A percentile compares a stretch with the other conserved stretches of the same genome.
Conservation (phyloP, 208 protist genomes). For the Zelonia costaricensis region DNA sequence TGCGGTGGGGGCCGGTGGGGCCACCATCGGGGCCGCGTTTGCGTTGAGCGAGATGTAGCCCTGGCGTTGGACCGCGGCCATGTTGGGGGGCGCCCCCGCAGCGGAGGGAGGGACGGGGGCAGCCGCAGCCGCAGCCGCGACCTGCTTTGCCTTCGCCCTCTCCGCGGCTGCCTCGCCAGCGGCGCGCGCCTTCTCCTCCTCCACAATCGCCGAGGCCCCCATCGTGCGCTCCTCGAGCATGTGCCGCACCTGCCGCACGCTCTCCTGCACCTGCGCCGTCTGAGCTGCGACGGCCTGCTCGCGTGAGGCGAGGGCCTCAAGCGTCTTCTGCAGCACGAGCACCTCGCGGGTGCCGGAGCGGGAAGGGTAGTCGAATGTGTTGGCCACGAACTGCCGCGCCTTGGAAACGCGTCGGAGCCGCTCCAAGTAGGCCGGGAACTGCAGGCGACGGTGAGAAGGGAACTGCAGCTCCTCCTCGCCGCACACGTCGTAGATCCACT, state of each 20-base stretch:
- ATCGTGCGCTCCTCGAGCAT: slow-evolving; percentile 39
- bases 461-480: slow-evolving; percentile 53
- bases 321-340: slow-evolving; percentile 46
- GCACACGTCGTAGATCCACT: slow-evolving; percentile 69
- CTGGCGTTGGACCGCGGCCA: neutral
- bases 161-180: slow-evolving; percentile 2
- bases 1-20: too few species aligned
- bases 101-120: neutral
- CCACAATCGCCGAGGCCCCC: slow-evolving; percentile 24
- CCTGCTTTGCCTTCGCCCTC: neutral
- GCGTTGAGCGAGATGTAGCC: neutral
- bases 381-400: slow-evolving; percentile 28
- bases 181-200: slow-evolving; percentile 11
- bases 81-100: neutral
- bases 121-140: neutral
- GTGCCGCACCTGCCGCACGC: slow-evolving; percentile 26
- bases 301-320: slow-evolving; percentile 25
- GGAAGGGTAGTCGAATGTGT: slow-evolving; percentile 47
- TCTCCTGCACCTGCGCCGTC: slow-evolving; percentile 13
- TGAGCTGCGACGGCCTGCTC: slow-evolving; percentile 26
- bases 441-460: slow-evolving; percentile 45
- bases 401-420: slow-evolving; percentile 23
- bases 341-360: slow-evolving; percentile 60
- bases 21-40: neutral
- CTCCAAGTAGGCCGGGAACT: slow-evolving; percentile 42